phyloP scores from a whole-genome alignment of 495 filamentous ascomycete genomes.

The Polyplosphaeria fusca region DNA sequence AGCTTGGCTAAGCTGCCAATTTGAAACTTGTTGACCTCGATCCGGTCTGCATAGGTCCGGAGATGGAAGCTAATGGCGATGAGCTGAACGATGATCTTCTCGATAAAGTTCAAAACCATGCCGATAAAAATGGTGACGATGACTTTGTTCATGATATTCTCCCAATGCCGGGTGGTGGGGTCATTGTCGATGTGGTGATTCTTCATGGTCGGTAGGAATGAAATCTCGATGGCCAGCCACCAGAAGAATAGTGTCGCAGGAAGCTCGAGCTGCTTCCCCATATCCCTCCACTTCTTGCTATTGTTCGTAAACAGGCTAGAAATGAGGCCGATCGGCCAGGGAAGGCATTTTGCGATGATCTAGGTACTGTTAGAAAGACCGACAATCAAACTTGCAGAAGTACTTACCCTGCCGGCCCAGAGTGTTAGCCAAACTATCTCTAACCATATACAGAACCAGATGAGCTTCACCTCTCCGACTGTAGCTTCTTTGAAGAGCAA shows the following conservation, averaged over 20 bases:
- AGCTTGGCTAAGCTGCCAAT: conserved; percentile 77
- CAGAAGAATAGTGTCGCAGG: conserved; percentile 87
- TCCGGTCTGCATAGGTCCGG: conserved; percentile 86
- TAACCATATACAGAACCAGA: conserved; percentile 95
- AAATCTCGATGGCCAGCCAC: conserved; percentile 79
- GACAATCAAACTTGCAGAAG: too few relatives aligned
- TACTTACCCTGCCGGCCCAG: conserved; percentile 77
- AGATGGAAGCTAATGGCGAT: conserved; percentile 92
- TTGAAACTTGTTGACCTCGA: conserved; percentile 89
- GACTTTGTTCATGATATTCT: conserved; percentile 78
- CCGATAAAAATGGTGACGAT: conserved; percentile 79
- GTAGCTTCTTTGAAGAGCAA: conserved; percentile 61
- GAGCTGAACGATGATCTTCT: conserved; percentile 93
- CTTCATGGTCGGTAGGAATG: conserved; percentile 67
- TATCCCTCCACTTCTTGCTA: conserved; percentile 88
- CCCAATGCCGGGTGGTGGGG: conserved; percentile 60
- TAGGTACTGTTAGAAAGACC: too few relatives aligned
- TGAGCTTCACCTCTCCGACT: conserved; percentile 71
- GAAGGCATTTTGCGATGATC: conserved; percentile 74
- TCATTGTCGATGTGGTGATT: conserved; percentile 67
- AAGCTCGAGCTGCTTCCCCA: conserved; percentile 82
- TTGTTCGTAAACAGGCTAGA: conserved; percentile 82
- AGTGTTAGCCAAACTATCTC: conserved; percentile 90
- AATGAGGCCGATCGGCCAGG: conserved; percentile 60
- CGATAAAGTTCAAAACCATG: conserved; percentile 74